Evolutionary conservation across 2,329 filamentous ascomycete genomes (phyloP), one percentile per base, ranked within the genome.

Genomic region (Venturia aucupariae): DNA sequence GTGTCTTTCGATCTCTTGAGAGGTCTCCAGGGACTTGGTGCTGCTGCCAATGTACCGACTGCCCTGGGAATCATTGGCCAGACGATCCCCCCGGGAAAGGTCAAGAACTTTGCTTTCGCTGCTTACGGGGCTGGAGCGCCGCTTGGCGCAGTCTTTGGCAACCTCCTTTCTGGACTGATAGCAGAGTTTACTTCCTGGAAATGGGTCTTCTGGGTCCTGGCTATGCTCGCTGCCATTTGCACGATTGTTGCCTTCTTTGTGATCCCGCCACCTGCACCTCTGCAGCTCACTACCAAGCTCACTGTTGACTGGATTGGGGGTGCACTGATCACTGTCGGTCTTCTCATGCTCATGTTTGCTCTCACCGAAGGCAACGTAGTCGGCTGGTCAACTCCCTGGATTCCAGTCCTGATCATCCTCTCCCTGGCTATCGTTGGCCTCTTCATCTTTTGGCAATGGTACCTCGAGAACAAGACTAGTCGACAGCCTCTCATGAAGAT

Each of bases 101-200:
- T 86, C 4, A 89, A 89, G 74, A 89, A 88, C 69, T 88, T 88
- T 70, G 86, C 86, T 1, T 89, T 90, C 68, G 84, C 83, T 44
- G 79, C 81, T 27, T 89, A 87, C 67, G 67, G 83, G 22, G 85
- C 85, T 1, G 87, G 86, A 1, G 84, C 86, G 0, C 86, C 87
- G 0, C 74, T 88, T 0, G 87, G 87, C 0, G 82, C 80, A 60
- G 79, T 88, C 10, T 83, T 86, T 63, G 87, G 87, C 2, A 90
- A 88, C 69, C 73, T 89, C 5, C 72, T 88, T 19, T 70, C 84
- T 10, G 87, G 87, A 22, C 74, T 89, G 48, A 82, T 90, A 22
- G 82, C 82, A 1, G 75, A 87, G 64, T 89, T 84, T 67, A 76
- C 81, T 15, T 81, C 74, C 61, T 89, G 86, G 86, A 84, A 82